Base-by-base conservation (phyloP, 2,329 filamentous ascomycete genomes). In the Pseudocercospora eumusae region DNA sequence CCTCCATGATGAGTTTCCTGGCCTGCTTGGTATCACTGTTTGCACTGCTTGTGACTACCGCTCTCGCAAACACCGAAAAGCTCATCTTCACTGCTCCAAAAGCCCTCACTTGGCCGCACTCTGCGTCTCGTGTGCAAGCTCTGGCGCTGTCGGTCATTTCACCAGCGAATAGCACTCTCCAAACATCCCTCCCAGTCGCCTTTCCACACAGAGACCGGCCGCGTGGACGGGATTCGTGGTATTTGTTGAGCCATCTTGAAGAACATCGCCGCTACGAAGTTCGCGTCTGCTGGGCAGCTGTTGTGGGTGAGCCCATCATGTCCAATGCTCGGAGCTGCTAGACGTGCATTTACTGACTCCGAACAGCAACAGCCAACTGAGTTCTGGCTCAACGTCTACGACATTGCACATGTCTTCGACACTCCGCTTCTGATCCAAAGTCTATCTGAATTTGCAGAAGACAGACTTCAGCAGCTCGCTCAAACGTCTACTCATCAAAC, bases 221-320 rank as follows among this genome's bases (percentile, higher is more conserved):
- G 9, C 74, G 80, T 11, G 91, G 90, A 7, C 77, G 81, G 10
- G 81, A 87, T 56, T 88, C 89, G 27, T 98, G 95, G 95, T 84
- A 92, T 68, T 78, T 93, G 7, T 84, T 99, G 5, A 84, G 89
- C 60, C 79, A 82, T 33, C 81, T 99, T 59, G 81, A 78, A n/a
- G 83, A 86, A 36, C 85, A 86, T 10, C 88, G 89, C 71, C 85
- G 92, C 67, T 97, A 98, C 81, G 95, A 99, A 80, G 84, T 96
- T 54, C 87, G 95, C 59, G 83, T 97, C 63, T 98, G 93, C 79
- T 99, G 93, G 93, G 83, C 92, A 63, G 95, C 95, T 44, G 95
- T 89, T 64, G 93, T 96, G 83, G 77, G 90, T 83, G 31, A 9
- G n/a, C 21, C 42, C 18, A 15, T 49, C 18, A 15, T 10, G 5